Conservation (phyloP, 179 eudicot genomes). For the Spergularia azorica region DNA sequence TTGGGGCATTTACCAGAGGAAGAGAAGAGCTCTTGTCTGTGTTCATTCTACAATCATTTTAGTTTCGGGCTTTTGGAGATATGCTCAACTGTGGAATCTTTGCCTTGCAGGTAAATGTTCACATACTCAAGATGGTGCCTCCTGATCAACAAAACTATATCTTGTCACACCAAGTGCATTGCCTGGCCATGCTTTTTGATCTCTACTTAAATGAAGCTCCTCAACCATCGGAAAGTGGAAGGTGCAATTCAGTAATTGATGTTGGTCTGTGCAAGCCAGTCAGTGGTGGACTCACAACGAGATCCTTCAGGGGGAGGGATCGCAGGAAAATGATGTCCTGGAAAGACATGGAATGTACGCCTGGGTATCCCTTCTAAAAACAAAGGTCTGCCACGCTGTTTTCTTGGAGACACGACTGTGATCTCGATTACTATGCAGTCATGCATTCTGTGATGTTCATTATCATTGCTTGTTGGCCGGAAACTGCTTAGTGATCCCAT, state of each 20-base stretch:
- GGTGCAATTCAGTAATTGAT: constrained; percentile 57
- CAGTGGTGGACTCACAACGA: constrained; percentile 60
- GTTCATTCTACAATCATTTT: too few relatives aligned
- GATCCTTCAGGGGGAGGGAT: constrained; percentile 88
- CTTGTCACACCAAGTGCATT: constrained; percentile 76
- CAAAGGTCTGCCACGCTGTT: neutral
- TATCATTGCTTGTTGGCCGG: too few relatives aligned
- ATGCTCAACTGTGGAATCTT: neutral
- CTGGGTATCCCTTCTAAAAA: constrained; percentile 64
- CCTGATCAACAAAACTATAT: constrained; percentile 54
- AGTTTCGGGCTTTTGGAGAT: neutral
- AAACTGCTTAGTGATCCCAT: too few relatives aligned
- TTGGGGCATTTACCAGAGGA: constrained; percentile 2
- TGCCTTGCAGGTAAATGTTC: constrained; percentile 69
- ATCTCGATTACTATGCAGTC: neutral
- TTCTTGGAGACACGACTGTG: neutral
- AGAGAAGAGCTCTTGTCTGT: neutral
- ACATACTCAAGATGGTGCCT: constrained; percentile 61
- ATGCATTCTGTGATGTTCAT: too few relatives aligned
- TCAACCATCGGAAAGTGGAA: constrained; percentile 43
- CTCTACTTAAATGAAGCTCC: constrained; percentile 60
- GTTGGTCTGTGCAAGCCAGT: constrained; percentile 73
- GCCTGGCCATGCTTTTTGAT: constrained; percentile 93
- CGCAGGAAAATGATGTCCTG: constrained; percentile 83
- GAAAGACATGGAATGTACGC: constrained; percentile 64